phyloP scores from a whole-genome alignment of 176 grass and related monocot genomes.

The Aegilops bicornis region DNA sequence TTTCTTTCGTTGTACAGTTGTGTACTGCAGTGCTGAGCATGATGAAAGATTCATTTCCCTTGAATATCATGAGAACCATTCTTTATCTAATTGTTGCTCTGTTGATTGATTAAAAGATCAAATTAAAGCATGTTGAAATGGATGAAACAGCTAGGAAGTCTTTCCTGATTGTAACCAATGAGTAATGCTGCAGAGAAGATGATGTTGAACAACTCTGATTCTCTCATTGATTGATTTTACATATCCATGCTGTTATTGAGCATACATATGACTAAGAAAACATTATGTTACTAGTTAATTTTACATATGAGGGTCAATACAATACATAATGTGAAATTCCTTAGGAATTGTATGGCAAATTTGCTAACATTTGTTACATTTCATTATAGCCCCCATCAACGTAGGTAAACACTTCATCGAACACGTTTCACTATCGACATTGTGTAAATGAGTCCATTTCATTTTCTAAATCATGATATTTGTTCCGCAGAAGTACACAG shows the following conservation, averaged over 20 bases:
- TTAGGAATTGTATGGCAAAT: neutral
- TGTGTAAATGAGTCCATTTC: neutral
- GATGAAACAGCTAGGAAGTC: neutral
- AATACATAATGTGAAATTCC: neutral
- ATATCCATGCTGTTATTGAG: slow-evolving; percentile 2
- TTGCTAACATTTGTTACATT: neutral
- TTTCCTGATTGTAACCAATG: neutral
- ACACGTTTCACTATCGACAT: slow-evolving; percentile 1
- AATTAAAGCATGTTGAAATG: slow-evolving; percentile 26
- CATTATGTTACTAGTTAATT: neutral
- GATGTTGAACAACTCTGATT: neutral
- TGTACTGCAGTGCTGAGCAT: slow-evolving; percentile 2
- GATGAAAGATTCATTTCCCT: slow-evolving; percentile 20
- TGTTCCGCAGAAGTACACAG: neutral
- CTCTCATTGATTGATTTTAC: slow-evolving; percentile 12
- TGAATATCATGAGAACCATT: neutral
- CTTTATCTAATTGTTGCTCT: slow-evolving; percentile 3
- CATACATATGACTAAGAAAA: slow-evolving; percentile 6
- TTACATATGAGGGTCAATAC: neutral
- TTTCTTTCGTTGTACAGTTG: slow-evolving; percentile 16
- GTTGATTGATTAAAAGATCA: neutral
- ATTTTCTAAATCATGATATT: slow-evolving; percentile 10
- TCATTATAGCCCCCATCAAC: neutral
- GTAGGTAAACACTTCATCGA: slow-evolving; percentile 11
- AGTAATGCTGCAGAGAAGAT: slow-evolving; percentile 15